Base-by-base conservation (phyloP, 768 basidiomycete species). In the Boletus rubescentipes region DNA sequence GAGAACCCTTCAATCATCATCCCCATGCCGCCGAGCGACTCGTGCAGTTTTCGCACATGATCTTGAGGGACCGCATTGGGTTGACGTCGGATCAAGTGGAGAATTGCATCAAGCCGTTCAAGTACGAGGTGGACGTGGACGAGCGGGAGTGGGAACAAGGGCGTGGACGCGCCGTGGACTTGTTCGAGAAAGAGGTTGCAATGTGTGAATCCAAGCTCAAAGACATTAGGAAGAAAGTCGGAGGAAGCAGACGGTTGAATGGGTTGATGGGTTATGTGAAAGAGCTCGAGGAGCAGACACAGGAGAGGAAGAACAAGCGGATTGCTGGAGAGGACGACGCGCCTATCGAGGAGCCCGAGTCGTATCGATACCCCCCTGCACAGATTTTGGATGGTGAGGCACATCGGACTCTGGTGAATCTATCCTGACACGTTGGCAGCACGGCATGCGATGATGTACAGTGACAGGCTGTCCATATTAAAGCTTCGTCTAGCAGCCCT, bases 31-130 rank as follows among this genome's bases (percentile, higher is more conserved):
- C 93, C 16, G 93, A 96, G 58, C 85, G 94, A 23, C 85, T 99
- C 55, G 83, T 91, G 53, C 81, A 96, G 64, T 97, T 98, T 69
- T 91, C 91, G 10, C 95, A 98, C 72, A 84, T 80, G 71, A 95
- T 99, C 66, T 74, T 99, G 48, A 81, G 96, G 54, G 96, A 98
- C 65, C 84, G 96, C 7, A 89, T 98, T 53, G 90, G 92, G 15
- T 74, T 96, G 51, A 93, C 97, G n/a, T 89, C 92, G 5, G 97
- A 99, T 69, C 96, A 98, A 73, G 96, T 99, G 15, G 97, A 99
- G 77, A 99, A 98, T 71, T 96, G 93, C 72, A 98, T 99, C 79
- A 99, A 99, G 73, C 97, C 96, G 29, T 98, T 85, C 81, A 99
- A 99, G 77, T 96, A 97, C 66, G 96, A 98, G 66, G 87, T 98